phyloP scores from a whole-genome alignment of 208 protist species.

The Balamuthia mandrillaris region DNA sequence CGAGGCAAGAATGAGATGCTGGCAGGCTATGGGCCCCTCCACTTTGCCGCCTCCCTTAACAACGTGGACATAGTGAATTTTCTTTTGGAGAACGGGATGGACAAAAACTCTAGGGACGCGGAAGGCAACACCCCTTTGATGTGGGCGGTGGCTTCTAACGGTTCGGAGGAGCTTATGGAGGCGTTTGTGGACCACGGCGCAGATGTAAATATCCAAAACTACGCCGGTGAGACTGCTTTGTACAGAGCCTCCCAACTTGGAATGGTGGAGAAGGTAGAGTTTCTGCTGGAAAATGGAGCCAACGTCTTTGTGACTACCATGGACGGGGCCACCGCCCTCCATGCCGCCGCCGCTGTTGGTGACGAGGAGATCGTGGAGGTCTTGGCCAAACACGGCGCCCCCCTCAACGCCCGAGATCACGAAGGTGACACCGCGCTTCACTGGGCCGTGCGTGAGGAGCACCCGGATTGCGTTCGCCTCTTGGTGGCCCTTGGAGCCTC shows the following conservation, averaged over 20 bases:
- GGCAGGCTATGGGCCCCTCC: no score
- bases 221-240: background rate
- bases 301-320: background rate
- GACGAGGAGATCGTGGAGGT: background rate
- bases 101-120: no score
- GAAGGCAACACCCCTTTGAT: constrained; percentile 1
- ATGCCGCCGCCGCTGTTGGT: background rate
- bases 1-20: no score
- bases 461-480: background rate
- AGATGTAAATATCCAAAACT: background rate
- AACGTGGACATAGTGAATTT: no score
- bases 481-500: background rate
- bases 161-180: background rate
- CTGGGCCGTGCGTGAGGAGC: background rate
- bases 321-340: background rate
- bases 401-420: background rate
- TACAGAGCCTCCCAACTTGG: background rate
- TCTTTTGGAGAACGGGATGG: no score
- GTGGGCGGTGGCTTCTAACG: background rate
- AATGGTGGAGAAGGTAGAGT: background rate
- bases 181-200: background rate
- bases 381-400: background rate
- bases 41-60: no score
- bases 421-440: constrained; percentile 9
- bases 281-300: background rate